A percentile compares a stretch with the other conserved stretches of the same genome.
phyloP scores from a whole-genome alignment of 176 grass and related monocot species.

The Miscanthus lutarioriparius region DNA sequence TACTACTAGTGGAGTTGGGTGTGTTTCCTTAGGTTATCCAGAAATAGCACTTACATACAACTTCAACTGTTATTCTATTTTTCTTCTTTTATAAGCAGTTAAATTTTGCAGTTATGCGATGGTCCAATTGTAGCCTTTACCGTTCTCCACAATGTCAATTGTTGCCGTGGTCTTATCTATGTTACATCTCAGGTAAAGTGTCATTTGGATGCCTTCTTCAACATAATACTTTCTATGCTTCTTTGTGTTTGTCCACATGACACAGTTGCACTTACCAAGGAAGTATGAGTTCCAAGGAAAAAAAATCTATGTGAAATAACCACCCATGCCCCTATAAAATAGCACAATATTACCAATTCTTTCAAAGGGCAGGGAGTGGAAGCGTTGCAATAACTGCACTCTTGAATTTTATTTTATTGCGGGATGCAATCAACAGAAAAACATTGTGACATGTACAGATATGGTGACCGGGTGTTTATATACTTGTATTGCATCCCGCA shows the following conservation, averaged over 20 bases:
- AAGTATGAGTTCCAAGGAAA: not conserved
- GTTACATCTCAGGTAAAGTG: conserved; percentile 81
- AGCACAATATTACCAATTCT: not conserved
- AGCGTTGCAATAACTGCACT: not conserved
- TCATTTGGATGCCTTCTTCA: not conserved
- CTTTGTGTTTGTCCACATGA: not conserved
- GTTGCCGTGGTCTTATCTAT: conserved; percentile 87
- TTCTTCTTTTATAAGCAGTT: conserved; percentile 33
- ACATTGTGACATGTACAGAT: not conserved
- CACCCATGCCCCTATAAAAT: not conserved
- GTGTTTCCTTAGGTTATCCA: not conserved
- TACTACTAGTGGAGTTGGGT: not conserved
- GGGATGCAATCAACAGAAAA: not conserved
- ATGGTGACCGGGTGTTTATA: not conserved
- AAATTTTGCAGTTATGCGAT: conserved; percentile 76
- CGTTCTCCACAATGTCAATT: conserved; percentile 95
- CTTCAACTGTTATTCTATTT: conserved; percentile 29
- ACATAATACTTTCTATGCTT: not conserved
- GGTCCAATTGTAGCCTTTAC: conserved; percentile 89
- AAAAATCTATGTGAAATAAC: not conserved
- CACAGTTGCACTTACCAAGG: not conserved
- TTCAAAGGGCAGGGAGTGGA: not conserved
- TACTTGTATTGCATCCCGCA: not conserved
- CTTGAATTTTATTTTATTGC: not conserved
- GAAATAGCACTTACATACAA: conserved; percentile 13